Evolutionary conservation across 192 early-diverging fungal genomes (phyloP).

Genomic region (Umbelopsis vinacea): DNA sequence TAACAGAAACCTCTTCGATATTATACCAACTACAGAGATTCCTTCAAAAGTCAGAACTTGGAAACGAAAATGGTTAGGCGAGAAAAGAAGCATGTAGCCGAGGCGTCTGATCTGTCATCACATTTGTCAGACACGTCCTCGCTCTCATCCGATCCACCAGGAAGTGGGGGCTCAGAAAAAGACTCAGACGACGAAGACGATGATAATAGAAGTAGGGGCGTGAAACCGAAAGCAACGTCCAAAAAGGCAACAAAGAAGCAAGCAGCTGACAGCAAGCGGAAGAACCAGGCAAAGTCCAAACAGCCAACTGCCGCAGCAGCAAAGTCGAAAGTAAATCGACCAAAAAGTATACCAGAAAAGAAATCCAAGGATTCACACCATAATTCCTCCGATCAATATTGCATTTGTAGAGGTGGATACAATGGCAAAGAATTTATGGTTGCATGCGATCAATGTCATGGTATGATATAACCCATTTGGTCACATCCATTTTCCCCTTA

Average conservation of each 20-base stretch:
- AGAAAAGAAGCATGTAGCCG: conserved; percentile 5
- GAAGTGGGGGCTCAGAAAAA: conserved; percentile 7
- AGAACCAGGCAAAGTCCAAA: conserved; percentile 12
- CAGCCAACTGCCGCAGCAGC: not conserved
- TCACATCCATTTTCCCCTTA: no score
- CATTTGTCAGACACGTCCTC: conserved; percentile 35
- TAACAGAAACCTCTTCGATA: not conserved
- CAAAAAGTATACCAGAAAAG: conserved; percentile 21
- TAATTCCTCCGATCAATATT: conserved; percentile 41
- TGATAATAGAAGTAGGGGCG: conserved; percentile 4
- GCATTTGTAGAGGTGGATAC: conserved; percentile 54
- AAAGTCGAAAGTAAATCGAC: not conserved
- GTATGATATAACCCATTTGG: conserved; percentile 29
- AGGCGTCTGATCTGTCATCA: conserved; percentile 30
- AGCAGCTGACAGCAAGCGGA: not conserved
- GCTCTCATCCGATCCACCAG: conserved; percentile 32
- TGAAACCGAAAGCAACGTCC: conserved; percentile 15
- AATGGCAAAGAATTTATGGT: conserved; percentile 63
- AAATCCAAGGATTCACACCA: conserved; percentile 15
- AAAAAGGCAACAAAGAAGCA: conserved; percentile 16
- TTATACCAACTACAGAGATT: not conserved
- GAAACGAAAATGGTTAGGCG: conserved; percentile 17
- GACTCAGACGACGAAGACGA: conserved; percentile 22
- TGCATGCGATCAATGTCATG: conserved; percentile 58
- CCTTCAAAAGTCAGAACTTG: not conserved